Evolutionary conservation across 345 rosid genomes (phyloP).

Genomic region (Tarenaya hassleriana): DNA sequence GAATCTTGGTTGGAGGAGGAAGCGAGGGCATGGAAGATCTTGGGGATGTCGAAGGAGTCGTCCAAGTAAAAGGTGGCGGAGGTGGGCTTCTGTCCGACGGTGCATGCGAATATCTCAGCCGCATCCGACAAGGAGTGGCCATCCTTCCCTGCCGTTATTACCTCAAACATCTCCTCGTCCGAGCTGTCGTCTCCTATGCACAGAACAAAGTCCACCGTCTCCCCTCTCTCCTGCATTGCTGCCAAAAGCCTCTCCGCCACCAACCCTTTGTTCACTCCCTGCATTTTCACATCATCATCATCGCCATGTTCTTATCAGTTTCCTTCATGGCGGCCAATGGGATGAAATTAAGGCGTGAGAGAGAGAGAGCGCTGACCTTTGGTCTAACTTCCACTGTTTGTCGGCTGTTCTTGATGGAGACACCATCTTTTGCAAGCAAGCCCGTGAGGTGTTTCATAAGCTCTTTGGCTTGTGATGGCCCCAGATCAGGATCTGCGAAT

Average conservation of each 20-base stretch:
- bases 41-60: constrained; percentile 50
- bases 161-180: constrained; percentile 79
- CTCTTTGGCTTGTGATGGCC: constrained; percentile 77
- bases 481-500: constrained; percentile 73
- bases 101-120: constrained; percentile 68
- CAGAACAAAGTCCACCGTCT: constrained; percentile 56
- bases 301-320: no score
- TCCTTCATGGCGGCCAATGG: no score
- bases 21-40: constrained; percentile 53
- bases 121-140: constrained; percentile 64
- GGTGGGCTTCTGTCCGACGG: constrained; percentile 66
- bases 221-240: constrained; percentile 42
- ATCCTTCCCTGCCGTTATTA: constrained; percentile 49
- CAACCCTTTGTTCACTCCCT: constrained; percentile 74
- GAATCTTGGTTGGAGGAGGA: constrained; percentile 35
- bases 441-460: constrained; percentile 74
- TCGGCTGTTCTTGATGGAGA: constrained; percentile 63
- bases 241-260: constrained; percentile 49
- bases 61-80: constrained; percentile 71
- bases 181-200: constrained; percentile 76
- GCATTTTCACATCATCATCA: not conserved
- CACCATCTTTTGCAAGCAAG: constrained; percentile 70
- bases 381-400: constrained; percentile 71
- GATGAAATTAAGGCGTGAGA: not conserved
- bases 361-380: constrained; percentile 55